Evolutionary conservation across 495 filamentous ascomycete genomes (phyloP).

Genomic region (Penicillium longicatenatum): DNA sequence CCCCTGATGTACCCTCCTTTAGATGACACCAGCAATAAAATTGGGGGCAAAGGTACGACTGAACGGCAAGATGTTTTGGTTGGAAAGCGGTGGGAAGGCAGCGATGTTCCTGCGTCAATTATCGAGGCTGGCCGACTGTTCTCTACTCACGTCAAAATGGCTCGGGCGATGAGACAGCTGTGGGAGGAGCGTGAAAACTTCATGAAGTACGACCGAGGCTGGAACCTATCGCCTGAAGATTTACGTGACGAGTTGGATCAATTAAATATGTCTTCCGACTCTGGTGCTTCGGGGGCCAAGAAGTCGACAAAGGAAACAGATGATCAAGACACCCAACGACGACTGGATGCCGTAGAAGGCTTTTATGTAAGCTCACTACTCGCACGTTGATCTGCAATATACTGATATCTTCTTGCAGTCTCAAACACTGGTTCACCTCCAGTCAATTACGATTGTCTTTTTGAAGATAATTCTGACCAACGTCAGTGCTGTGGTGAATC

Average conservation of each 20-base stretch:
- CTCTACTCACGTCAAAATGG: conserved; percentile 83
- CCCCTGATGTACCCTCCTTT: conserved; percentile 95
- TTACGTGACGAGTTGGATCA: conserved; percentile 26
- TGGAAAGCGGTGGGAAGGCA: conserved; percentile 83
- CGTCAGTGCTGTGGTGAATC: conserved; percentile 65
- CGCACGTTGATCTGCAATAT: conserved; percentile 8
- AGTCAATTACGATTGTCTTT: conserved; percentile 92
- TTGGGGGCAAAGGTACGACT: conserved; percentile 82
- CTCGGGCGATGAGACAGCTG: conserved; percentile 84
- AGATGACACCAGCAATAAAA: conserved; percentile 76
- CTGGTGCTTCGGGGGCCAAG: conserved; percentile 31
- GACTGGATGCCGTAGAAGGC: conserved; percentile 71
- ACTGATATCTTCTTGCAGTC: conserved; percentile 50
- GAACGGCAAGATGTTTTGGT: conserved; percentile 74
- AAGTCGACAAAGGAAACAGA: conserved; percentile 53
- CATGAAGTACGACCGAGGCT: conserved; percentile 88
- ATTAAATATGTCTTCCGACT: conserved; percentile 29
- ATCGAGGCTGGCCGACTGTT: conserved; percentile 95
- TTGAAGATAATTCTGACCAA: conserved; percentile 83
- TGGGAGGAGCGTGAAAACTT: conserved; percentile 93
- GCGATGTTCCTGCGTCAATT: conserved; percentile 88
- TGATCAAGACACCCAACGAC: conserved; percentile 57
- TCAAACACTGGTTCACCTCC: conserved; percentile 77
- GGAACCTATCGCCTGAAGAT: conserved; percentile 60
- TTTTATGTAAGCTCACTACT: conserved; percentile 72